A percentile compares a stretch with the other conserved stretches of the same genome.
Conservation (phyloP, 306 rosid genomes). For the Ammopiptanthus mongolicus region DNA sequence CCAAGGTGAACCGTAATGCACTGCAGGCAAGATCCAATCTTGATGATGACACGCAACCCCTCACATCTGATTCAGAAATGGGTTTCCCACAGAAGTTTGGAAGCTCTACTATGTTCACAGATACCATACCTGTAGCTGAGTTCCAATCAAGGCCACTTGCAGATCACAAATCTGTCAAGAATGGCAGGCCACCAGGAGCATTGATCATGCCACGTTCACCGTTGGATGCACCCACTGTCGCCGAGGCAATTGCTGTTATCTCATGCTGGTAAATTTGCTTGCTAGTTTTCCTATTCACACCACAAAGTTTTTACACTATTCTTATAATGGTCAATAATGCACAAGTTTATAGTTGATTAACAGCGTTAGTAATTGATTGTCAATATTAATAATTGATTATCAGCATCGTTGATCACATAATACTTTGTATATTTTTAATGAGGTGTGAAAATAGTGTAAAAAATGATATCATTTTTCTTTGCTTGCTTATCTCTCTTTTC, state of each 20-base stretch:
- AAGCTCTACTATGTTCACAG: constrained; percentile 53
- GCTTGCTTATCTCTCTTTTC: no score
- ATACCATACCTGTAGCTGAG: constrained; percentile 65
- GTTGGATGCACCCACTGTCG: constrained; percentile 80
- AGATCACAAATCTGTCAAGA: constrained; percentile 64
- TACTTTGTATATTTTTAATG: no score
- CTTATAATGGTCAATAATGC: no score
- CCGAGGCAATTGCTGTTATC: constrained; percentile 82
- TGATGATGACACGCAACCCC: constrained; percentile 53
- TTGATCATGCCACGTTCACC: constrained; percentile 59
- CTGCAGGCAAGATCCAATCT: constrained; percentile 13
- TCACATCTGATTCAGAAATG: constrained; percentile 49
- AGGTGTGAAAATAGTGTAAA: no score
- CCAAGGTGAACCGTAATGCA: constrained; percentile 35
- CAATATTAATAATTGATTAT: no score
- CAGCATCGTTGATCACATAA: no score
- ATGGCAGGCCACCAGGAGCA: constrained; percentile 81
- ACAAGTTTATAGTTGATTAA: no score
- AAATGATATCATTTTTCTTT: no score
- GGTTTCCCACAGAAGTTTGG: constrained; percentile 71
- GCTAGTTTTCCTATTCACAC: neutral
- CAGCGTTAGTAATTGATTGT: no score
- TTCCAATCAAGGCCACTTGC: constrained; percentile 79
- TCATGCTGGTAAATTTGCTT: constrained; percentile 61
- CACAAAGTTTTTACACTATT: neutral